Conservation (phyloP, 192 early-diverging fungal genomes). For the Dissophora ornata region DNA sequence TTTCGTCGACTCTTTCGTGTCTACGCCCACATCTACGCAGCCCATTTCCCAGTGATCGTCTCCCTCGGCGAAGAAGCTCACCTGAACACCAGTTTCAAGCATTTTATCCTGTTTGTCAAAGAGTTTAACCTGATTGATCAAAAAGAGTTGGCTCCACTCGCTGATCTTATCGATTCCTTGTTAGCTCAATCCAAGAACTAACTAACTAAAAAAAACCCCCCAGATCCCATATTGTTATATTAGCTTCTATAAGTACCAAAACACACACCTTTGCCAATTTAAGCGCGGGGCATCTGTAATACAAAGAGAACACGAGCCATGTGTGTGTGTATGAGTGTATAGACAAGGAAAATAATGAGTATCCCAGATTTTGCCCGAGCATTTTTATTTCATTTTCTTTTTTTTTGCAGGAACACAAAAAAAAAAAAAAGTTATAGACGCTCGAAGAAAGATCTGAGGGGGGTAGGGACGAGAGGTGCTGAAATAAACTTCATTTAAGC, state of each 20-base stretch:
- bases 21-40: slow-evolving; percentile 93
- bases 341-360: too few species aligned
- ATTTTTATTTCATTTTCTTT: neutral
- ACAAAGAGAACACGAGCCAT: too few species aligned
- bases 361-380: neutral
- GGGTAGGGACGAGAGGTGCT: too few species aligned
- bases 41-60: slow-evolving; percentile 82
- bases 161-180: slow-evolving; percentile 70
- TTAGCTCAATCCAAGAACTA: slow-evolving; percentile 42
- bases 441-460: too few species aligned
- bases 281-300: too few species aligned
- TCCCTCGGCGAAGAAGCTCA: slow-evolving; percentile 86
- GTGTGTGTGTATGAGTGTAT: too few species aligned
- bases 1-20: slow-evolving; percentile 91
- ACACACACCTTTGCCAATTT: too few species aligned
- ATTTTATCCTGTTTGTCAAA: slow-evolving; percentile 91
- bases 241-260: too few species aligned
- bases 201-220: too few species aligned
- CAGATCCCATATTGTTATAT: neutral
- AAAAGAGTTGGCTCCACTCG: slow-evolving; percentile 83
- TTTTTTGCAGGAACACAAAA: neutral
- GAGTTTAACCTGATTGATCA: slow-evolving; percentile 89
- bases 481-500: slow-evolving; percentile 9
- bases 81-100: slow-evolving; percentile 94
- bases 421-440: neutral